Conservation (phyloP, 352 stramenopile species). For the Poterioochromonas sp. region DNA sequence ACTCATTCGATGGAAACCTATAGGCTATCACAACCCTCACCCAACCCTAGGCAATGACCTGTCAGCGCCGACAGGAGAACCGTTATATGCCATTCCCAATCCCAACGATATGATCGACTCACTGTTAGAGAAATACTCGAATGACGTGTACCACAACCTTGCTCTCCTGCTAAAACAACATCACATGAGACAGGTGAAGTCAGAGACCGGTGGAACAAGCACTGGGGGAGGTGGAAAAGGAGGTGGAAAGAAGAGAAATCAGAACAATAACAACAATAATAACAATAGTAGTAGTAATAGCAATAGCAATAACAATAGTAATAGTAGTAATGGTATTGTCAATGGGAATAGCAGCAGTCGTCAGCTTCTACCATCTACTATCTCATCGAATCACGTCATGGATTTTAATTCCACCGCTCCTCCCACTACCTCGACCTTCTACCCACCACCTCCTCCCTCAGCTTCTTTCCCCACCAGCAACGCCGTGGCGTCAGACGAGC, state of each 20-base stretch:
- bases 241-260: too few relatives aligned
- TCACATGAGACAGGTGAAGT: too few relatives aligned
- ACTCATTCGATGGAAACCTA: slow-evolving; percentile 35
- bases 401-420: neutral
- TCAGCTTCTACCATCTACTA: neutral
- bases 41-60: neutral
- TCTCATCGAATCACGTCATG: neutral
- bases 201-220: too few relatives aligned
- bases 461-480: neutral
- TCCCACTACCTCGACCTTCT: neutral
- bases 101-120: slow-evolving; percentile 33
- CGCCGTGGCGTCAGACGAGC: neutral
- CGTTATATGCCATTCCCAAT: slow-evolving; percentile 30
- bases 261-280: too few relatives aligned
- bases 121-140: slow-evolving; percentile 22
- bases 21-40: slow-evolving; percentile 32
- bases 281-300: too few relatives aligned
- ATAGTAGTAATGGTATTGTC: neutral
- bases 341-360: neutral
- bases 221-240: too few relatives aligned
- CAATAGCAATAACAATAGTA: neutral
- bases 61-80: neutral
- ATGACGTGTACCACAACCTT: neutral
- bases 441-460: neutral
- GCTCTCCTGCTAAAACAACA: neutral